Base-by-base conservation (phyloP, 345 rosid species). In the Kernera saxatilis region DNA sequence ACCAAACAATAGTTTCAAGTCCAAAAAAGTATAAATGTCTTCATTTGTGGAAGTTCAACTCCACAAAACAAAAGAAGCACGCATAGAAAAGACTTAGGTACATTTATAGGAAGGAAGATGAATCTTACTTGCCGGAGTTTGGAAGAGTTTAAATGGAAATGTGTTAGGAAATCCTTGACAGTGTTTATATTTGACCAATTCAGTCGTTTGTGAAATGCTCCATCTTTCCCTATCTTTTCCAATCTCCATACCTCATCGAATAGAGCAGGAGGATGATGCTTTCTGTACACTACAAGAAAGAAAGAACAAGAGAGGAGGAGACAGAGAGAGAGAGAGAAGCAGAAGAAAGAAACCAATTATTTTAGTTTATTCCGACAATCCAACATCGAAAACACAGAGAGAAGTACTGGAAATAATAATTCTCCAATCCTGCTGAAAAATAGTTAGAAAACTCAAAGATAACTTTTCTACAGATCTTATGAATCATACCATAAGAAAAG, bases 181-280 rank as follows among this genome's bases (percentile, higher is more conserved):
- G 86, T 84, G 22, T 61, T 80, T 78, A 94, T 88, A 84, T 71
- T 82, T 77, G 85, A 95, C 72, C 79, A 78, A 73, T 77, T 72
- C 65, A 94, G 77, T 17, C 97, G 87, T 75, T 84, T 94, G 73
- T 91, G 97, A 82, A 94, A 94, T 69, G 99, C 99, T 63, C 99
- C 99, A 68, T 91, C 97, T 84, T 94, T 94, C 49, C 97, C 99
- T 55, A 89, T 94, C 85, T 94, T 94, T 74, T 94, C 99, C 77
- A 94, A 82, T 80, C 99, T 91, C 97, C 97, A 91, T 3, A 94
- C 96, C 62, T 94, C 99, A 73, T 94, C 97, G 5, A 73, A 71
- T 30, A 88, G 83, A 78, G 87, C 77, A 62, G 97, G 99, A 23
- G 97, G 99, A 65, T 94, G 93, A 78, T 94, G 96, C 82, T 94